Evolutionary conservation across 73 alveolate genomes (phyloP).

Genomic region (Uronychia binucleata): DNA sequence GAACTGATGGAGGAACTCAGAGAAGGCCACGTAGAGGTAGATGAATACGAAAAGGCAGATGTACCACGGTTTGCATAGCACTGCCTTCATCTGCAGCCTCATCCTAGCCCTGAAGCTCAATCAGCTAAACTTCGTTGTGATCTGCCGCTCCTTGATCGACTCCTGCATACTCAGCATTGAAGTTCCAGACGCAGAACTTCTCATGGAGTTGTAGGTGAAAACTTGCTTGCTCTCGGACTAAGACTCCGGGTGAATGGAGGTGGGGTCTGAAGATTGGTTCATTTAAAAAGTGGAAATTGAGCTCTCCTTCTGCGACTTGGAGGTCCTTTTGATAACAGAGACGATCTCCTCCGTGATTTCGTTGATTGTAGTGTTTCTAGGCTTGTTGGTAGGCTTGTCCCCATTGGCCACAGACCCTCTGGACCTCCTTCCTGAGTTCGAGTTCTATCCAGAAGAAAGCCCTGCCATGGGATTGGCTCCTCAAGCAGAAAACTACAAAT

Average conservation of each 20-base stretch:
- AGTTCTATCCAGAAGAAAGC: neutral
- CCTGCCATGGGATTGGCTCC: neutral
- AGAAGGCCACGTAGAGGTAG: neutral
- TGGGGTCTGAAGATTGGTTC: neutral
- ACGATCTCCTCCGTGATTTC: neutral
- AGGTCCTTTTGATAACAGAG: too few relatives aligned
- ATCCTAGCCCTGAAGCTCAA: neutral
- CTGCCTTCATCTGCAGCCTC: neutral
- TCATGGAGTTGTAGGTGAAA: too few relatives aligned
- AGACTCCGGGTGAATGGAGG: neutral
- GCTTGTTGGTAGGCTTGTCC: neutral
- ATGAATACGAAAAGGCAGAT: neutral
- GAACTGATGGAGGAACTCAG: neutral
- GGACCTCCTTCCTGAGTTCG: neutral
- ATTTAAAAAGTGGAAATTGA: neutral
- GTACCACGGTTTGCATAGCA: neutral
- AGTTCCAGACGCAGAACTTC: neutral
- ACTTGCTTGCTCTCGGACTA: neutral
- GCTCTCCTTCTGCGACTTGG: neutral
- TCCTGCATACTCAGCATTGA: neutral
- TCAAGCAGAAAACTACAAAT: too few relatives aligned
- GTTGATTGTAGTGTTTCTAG: neutral
- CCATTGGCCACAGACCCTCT: neutral
- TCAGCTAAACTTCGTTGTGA: neutral
- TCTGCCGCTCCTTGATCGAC: neutral